Base-by-base conservation (phyloP, 257 asterid species). In the Salvia hispanica region DNA sequence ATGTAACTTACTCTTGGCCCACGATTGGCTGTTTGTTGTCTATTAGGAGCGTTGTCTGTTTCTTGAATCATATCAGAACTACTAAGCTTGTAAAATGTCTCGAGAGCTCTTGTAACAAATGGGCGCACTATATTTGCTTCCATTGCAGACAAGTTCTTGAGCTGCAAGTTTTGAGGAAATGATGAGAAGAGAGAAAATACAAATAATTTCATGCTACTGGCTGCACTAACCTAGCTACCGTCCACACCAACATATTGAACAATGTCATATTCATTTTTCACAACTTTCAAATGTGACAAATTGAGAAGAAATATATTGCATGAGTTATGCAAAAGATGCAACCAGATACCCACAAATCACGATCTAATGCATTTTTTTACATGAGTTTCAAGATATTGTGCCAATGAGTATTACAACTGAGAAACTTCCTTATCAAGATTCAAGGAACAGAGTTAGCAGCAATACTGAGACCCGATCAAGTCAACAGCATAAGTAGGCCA, bases 111-210 rank as follows among this genome's bases (percentile, higher is more conserved):
- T 69, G 96, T 86, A 31, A 93, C 84, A 80, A 93, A 90, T 47
- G 97, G 96, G 34, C 97, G 92, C 64, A 93, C 91, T 33, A 93
- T 85, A 75, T 93, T 90, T 74, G 93, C 96, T 76, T 93, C 99
- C 99, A 93, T 93, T 18, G 96, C 97, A 50, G 99, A 86, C 68
- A 93, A 72, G 72, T 93, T 79, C 84, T 82, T 82, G n/a, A 90
- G 94, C 99, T 93, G 91, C 78, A 77, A 75, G 56, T 37, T 64
- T 54, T 55, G 73, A 48, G 61, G 52, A 44, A n/a, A 65, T 47
- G 58, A 34, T 74, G 54, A 70, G 58, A 56, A 13, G 15, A 40
- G 65, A 56, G 21, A 36, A 10, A 62, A 53, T 25, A 39, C 6
- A 40, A 16, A 5, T 42, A 72, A 53, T 46, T n/a, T 46, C 39